These are phyloP conservation scores for Peronospora farinosa DNA, from an alignment of 352 stramenopile genomes.

Conservation along the genomic window DNA sequence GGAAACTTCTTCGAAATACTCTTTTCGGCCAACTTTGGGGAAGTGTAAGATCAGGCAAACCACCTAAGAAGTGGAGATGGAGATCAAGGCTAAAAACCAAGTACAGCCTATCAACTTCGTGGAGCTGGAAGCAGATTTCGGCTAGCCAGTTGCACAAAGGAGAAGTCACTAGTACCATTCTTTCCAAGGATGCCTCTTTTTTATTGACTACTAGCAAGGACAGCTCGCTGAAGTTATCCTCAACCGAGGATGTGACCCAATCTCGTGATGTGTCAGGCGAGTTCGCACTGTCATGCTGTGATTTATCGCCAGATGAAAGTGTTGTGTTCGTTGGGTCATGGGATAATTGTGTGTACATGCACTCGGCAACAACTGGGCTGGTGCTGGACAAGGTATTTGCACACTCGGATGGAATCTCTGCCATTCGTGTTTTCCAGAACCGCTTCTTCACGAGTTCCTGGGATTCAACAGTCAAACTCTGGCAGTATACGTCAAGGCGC, in stretches of 20 bases:
- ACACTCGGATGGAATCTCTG: slow-evolving; percentile 65
- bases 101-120: slow-evolving; percentile 23
- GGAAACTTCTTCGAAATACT: slow-evolving; percentile 27
- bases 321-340: slow-evolving; percentile 59
- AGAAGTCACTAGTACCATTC: slow-evolving; percentile 55
- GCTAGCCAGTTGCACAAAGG: slow-evolving; percentile 40
- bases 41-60: slow-evolving; percentile 29
- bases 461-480: slow-evolving; percentile 73
- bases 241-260: slow-evolving; percentile 24
- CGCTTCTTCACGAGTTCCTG: slow-evolving; percentile 70
- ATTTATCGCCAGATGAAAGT: slow-evolving; percentile 59
- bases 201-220: slow-evolving; percentile 74
- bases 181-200: slow-evolving; percentile 42
- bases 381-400: slow-evolving; percentile 59
- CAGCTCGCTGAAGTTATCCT: slow-evolving; percentile 51
- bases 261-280: slow-evolving; percentile 29
- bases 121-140: slow-evolving; percentile 48
- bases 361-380: slow-evolving; percentile 44
- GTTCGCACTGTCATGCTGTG: slow-evolving; percentile 56
- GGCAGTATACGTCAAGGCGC: slow-evolving; percentile 52
- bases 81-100: slow-evolving; percentile 33
- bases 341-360: slow-evolving; percentile 76
- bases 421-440: slow-evolving; percentile 49
- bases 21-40: slow-evolving; percentile 36
- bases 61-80: slow-evolving; percentile 55